A percentile compares a stretch with the other conserved stretches of the same genome.
Evolutionary conservation across 164 flowering plant species (phyloP).

Genomic region (Echeveria elegans): DNA sequence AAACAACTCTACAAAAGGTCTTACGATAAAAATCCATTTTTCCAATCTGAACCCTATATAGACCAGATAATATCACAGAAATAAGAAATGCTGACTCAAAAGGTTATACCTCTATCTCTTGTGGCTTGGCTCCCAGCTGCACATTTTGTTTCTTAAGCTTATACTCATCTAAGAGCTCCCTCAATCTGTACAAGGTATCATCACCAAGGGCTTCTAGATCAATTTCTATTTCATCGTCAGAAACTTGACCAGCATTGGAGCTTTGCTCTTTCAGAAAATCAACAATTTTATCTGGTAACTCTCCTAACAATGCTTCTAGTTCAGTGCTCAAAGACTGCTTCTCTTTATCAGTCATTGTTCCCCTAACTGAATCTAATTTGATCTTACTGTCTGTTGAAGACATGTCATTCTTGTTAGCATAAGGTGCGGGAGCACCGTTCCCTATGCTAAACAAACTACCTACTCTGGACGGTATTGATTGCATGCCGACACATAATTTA

Average conservation of each 20-base stretch:
- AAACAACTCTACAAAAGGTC: too few relatives aligned
- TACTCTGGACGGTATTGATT: neutral
- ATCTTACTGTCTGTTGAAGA: constrained; percentile 3
- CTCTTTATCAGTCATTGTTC: constrained; percentile 51
- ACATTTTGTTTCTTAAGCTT: constrained; percentile 34
- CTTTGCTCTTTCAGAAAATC: constrained; percentile 54
- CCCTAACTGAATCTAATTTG: constrained; percentile 12
- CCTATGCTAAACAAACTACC: neutral
- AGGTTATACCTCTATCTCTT: constrained; percentile 5
- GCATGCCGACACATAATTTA: neutral
- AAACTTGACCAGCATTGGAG: constrained; percentile 25
- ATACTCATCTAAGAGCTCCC: constrained; percentile 67
- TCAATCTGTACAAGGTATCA: constrained; percentile 50
- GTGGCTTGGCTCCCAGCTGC: constrained; percentile 18
- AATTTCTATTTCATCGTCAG: constrained; percentile 79
- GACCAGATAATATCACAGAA: neutral
- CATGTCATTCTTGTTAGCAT: neutral
- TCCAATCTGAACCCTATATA: neutral
- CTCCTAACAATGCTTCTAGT: constrained; percentile 42
- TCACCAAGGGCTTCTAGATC: constrained; percentile 63
- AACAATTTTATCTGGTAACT: constrained; percentile 59
- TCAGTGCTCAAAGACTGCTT: constrained; percentile 51
- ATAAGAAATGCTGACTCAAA: neutral
- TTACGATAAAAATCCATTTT: too few relatives aligned
- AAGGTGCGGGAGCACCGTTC: neutral